Percentiles rank a stretch among this genome's conserved stretches.
Conservation (phyloP, 2,329 filamentous ascomycete genomes). For the Calonectria ilicicola region DNA sequence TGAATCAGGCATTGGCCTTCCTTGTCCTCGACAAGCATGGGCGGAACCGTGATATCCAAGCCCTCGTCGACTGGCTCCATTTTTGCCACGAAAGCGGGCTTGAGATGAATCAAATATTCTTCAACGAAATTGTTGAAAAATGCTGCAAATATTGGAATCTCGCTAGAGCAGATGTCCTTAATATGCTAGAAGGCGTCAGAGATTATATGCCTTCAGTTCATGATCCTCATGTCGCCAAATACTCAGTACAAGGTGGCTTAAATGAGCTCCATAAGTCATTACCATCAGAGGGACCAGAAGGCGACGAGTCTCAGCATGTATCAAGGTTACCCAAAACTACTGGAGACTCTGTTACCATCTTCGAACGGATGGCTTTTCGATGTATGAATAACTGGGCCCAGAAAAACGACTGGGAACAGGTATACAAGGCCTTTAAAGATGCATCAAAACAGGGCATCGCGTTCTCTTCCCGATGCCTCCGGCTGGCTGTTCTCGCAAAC, state of each 20-base stretch:
- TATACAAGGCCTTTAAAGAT: conserved; percentile 52
- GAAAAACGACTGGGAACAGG: conserved; percentile 45
- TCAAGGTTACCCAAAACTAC: conserved; percentile 29
- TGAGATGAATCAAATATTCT: conserved; percentile 44
- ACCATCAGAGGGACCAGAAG: conserved; percentile 25
- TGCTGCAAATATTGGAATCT: conserved; percentile 51
- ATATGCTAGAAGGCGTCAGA: conserved; percentile 44
- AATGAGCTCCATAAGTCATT: conserved; percentile 34
- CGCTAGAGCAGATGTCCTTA: conserved; percentile 31
- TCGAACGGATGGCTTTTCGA: conserved; percentile 37
- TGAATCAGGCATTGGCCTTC: conserved; percentile 45
- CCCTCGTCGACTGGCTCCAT: conserved; percentile 46
- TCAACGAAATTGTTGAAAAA: conserved; percentile 41
- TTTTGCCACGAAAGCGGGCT: conserved; percentile 47
- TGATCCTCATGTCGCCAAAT: conserved; percentile 37
- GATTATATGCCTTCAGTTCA: conserved; percentile 38
- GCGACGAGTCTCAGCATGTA: conserved; percentile 19
- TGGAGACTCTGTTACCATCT: conserved; percentile 36
- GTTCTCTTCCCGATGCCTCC: conserved; percentile 56
- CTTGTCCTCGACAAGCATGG: conserved; percentile 47
- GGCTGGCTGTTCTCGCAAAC: conserved; percentile 60
- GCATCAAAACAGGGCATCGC: conserved; percentile 44
- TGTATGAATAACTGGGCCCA: conserved; percentile 56
- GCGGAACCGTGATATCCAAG: conserved; percentile 42
- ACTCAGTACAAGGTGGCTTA: conserved; percentile 33